Evolutionary conservation across 371 early-diverging fungal genomes (phyloP), one percentile per base, ranked within the genome.

Genomic region (Mucor plumbeus): DNA sequence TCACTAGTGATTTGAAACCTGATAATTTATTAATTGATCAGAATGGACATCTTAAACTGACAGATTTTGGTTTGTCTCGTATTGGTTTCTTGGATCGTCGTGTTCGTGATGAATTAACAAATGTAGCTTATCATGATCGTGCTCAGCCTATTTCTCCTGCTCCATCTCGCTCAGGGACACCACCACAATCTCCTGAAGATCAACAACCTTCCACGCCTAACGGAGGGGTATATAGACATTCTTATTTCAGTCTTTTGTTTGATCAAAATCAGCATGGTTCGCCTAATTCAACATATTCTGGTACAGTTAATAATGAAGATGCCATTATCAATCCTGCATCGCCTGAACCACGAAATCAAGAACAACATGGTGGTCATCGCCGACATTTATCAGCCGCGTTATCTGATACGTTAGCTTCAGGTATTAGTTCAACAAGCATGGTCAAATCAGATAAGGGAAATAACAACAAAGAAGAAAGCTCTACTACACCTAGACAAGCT

Each of bases 21-120:
- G 97, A 97, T 62, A 97, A 97, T 67, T 78, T 97, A 60, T 75
- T 98, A 26, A 93, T 98, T 66, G 95, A 94, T 69, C 87, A 89
- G 39, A 86, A 90, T 59, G 99, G 99, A 0, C 97, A 97, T 67
- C 76, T 97, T 36, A 97, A 96, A 71, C 79, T 98, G 57, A 95
- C 96, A 0, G 99, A 98, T 70, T 97, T 98, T 86, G 99, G 99
- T 1, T 81, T 97, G 43, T 94, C 96, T 0, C 85, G 93, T 13
- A 91, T 94, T 31, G 94, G 94, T 26, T 94, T 96, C 63, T 81
- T 94, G 39, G 93, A 92, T 38, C 88, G 94, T 57, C 89, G 94
- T 53, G 91, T 91, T 9, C 81, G 87, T 53, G 89, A 82, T 68
- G 85, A 88, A 59, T 55, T 82, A n/a, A 71, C 63, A 9, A 69